phyloP scores from a whole-genome alignment of 2,329 filamentous ascomycete species.

The Blastomyces parvus region DNA sequence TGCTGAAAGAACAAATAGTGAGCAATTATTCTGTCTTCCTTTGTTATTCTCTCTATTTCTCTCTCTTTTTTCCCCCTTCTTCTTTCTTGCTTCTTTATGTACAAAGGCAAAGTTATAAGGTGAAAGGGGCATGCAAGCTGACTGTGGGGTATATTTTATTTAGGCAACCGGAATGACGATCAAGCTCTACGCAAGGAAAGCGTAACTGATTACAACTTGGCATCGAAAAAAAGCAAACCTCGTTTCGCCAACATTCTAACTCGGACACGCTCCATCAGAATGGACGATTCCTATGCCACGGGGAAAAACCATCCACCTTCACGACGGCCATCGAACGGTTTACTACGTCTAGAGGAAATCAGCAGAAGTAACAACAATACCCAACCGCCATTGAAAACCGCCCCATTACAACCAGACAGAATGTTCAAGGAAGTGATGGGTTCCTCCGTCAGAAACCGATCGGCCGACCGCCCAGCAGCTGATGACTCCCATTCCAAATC shows the following conservation, averaged over 20 bases:
- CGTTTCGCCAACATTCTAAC: slow-evolving; percentile 38
- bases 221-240: slow-evolving; percentile 35
- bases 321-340: slow-evolving; percentile 32
- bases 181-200: slow-evolving; percentile 10
- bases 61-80: neutral
- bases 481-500: slow-evolving; percentile 24
- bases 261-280: slow-evolving; percentile 37
- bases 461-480: slow-evolving; percentile 51
- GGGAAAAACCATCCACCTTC: slow-evolving; percentile 20
- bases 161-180: slow-evolving; percentile 14
- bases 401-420: slow-evolving; percentile 57
- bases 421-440: slow-evolving; percentile 58
- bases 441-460: slow-evolving; percentile 58
- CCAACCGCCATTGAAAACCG: slow-evolving; percentile 48
- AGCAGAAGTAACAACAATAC: slow-evolving; percentile 23
- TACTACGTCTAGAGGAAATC: slow-evolving; percentile 32
- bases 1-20: slow-evolving; percentile 24
- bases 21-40: slow-evolving; percentile 10
- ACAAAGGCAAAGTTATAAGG: neutral
- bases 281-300: slow-evolving; percentile 32
- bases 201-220: slow-evolving; percentile 19
- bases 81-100: neutral
- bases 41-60: neutral
- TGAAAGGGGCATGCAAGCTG: neutral
- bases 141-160: neutral